Percentiles rank a stretch among this genome's conserved stretches.
These are phyloP conservation scores for Colletotrichum truncatum DNA, from an alignment of 2,329 filamentous ascomycete genomes.

Conservation along the genomic window DNA sequence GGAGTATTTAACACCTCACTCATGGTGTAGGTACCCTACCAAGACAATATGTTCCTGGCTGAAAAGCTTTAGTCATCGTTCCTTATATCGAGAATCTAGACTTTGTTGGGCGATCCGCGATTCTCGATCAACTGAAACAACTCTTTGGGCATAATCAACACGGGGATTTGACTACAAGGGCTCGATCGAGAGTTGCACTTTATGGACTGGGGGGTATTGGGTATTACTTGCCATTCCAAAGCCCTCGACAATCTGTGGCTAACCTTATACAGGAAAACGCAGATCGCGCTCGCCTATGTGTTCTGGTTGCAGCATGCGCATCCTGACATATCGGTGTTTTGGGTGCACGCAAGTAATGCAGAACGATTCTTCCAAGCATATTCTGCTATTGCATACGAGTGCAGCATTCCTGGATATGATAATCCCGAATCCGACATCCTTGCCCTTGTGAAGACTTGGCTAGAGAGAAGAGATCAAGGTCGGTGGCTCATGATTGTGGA, in stretches of 20 bases:
- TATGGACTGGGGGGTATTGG: slow-evolving; percentile 37
- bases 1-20: neutral
- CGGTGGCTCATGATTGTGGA: neutral
- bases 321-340: slow-evolving; percentile 41
- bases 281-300: slow-evolving; percentile 40
- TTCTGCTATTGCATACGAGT: slow-evolving; percentile 36
- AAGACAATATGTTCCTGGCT: neutral
- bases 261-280: slow-evolving; percentile 38
- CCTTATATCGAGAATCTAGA: slow-evolving; percentile 28
- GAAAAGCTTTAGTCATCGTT: slow-evolving; percentile 27
- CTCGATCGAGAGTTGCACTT: slow-evolving; percentile 24
- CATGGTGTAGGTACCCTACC: neutral
- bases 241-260: neutral
- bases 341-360: slow-evolving; percentile 42
- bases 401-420: slow-evolving; percentile 34
- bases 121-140: slow-evolving; percentile 16
- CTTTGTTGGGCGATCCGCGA: slow-evolving; percentile 27
- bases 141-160: neutral
- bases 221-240: slow-evolving; percentile 9
- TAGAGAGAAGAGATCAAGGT: slow-evolving; percentile 33
- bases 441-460: slow-evolving; percentile 38
- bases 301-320: slow-evolving; percentile 34
- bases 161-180: neutral
- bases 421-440: slow-evolving; percentile 36
- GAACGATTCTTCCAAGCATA: slow-evolving; percentile 41